Evolutionary conservation across 129 eudicot species (phyloP).

Genomic region (Centaurea solstitialis): DNA sequence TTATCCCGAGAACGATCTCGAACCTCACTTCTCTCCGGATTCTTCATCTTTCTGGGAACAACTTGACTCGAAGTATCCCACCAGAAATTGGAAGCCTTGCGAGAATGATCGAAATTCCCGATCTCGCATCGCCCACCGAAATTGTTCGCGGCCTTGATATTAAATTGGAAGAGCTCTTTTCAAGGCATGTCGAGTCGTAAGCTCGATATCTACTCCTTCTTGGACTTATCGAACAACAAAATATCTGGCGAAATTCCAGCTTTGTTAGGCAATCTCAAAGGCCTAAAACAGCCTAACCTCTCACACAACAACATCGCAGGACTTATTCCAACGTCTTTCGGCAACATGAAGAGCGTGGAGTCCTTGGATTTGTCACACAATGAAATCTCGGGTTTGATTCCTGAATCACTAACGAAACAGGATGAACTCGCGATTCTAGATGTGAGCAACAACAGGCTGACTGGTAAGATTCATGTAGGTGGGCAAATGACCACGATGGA

Average conservation of each 20-base stretch:
- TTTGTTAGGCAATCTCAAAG: conserved; percentile 2
- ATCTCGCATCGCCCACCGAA: too few relatives aligned
- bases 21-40: conserved; percentile 34
- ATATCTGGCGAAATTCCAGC: conserved; percentile 37
- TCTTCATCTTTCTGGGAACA: conserved; percentile 44
- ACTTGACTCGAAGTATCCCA: conserved; percentile 33
- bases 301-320: conserved; percentile 29
- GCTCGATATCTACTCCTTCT: too few relatives aligned
- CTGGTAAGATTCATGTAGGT: conserved; percentile 26
- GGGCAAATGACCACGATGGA: conserved; percentile 36
- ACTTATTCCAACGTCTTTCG: conserved; percentile 32
- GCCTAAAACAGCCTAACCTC: not conserved
- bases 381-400: not conserved
- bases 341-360: too few relatives aligned
- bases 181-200: too few relatives aligned
- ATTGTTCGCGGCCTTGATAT: too few relatives aligned
- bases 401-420: conserved; percentile 19
- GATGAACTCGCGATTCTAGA: conserved; percentile 20
- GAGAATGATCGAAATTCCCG: conserved; percentile 31
- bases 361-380: too few relatives aligned
- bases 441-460: conserved; percentile 36
- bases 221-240: conserved; percentile 26
- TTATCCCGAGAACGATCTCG: conserved; percentile 28
- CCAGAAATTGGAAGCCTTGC: conserved; percentile 16
- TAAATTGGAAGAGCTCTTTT: too few relatives aligned